These are phyloP conservation scores for Oenanthe javanica DNA, from an alignment of 140 eudicot species.

Conservation along the genomic window DNA sequence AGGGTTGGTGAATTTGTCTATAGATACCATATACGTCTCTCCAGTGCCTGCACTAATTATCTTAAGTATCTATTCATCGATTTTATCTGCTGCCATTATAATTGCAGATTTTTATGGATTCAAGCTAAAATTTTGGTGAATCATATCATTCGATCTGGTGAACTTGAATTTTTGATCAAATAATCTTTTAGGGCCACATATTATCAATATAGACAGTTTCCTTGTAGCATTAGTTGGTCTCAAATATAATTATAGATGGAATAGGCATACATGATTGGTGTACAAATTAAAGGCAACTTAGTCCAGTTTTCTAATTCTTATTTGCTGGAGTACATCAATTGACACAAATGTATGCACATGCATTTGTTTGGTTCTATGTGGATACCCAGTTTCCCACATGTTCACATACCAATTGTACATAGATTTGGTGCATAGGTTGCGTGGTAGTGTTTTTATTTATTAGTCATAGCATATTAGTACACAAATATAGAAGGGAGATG, in stretches of 20 bases:
- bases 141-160: background rate
- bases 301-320: background rate
- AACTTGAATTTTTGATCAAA: background rate
- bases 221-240: background rate
- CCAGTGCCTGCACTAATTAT: conserved; percentile 35
- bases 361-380: background rate
- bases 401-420: background rate
- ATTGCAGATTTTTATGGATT: conserved; percentile 46
- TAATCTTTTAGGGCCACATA: background rate
- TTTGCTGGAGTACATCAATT: background rate
- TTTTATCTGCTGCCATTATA: conserved; percentile 40
- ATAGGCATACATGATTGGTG: background rate
- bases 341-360: background rate
- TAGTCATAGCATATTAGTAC: background rate
- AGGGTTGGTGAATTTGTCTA: conserved; percentile 68
- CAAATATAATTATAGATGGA: background rate
- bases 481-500: background rate
- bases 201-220: background rate
- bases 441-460: background rate
- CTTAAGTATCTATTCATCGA: conserved; percentile 43
- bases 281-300: background rate
- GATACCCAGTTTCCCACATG: background rate
- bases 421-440: background rate
- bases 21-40: conserved; percentile 58
- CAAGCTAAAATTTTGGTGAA: conserved; percentile 72